Base-by-base conservation (phyloP, 1,284 basidiomycete species). In the Caloboletus inedulis region DNA sequence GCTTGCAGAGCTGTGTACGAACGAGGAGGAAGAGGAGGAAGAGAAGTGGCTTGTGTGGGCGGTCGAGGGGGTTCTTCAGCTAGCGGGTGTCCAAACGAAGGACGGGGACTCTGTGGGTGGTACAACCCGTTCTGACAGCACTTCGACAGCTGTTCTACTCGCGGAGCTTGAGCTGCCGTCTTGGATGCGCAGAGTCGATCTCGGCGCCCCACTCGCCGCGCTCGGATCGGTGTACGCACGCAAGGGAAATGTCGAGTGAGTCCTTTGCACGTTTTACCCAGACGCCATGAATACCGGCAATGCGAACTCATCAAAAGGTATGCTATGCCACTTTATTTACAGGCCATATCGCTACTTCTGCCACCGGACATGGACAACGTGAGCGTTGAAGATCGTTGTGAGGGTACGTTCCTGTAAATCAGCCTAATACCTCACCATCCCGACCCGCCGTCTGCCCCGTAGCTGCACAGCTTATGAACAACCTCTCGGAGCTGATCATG, bases 401-500 rank as follows among this genome's bases (percentile, higher is more conserved):
- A 80, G 70, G 84, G 85, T 84, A 47, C 18, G 52, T 52, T 23
- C 27, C 31, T 34, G 2, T 42, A 12, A 14, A 25, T 3, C 13
- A 4, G 8, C 19, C 10, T 23, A 0, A 48, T 30, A 3, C 10
- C 8, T 18, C 13, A 13, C 16, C 18, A 34, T 36, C 43, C 33
- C 7, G 5, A 47, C 42, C 23, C 3, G 18, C 39, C 19, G 16
- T 40, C 21, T 29, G 18, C 42, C 37, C 30, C 45, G n/a, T 55
- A 86, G 85, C 79, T n/a, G 85, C 86, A 7, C 79, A 86, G 47
- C 60, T 88, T 13, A 87, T 89, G 86, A 81, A 77, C 58, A 83
- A 81, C 54, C 72, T 89, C 33, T 78, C 84, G 10, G 81, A 84
- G 50, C 68, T 84, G 41, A 73, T 84, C 53, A 72, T 83, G 54